A percentile compares a stretch with the other conserved stretches of the same genome.
These are phyloP conservation scores for Silene coronaria DNA, from an alignment of 179 eudicot species.

Conservation along the genomic window DNA sequence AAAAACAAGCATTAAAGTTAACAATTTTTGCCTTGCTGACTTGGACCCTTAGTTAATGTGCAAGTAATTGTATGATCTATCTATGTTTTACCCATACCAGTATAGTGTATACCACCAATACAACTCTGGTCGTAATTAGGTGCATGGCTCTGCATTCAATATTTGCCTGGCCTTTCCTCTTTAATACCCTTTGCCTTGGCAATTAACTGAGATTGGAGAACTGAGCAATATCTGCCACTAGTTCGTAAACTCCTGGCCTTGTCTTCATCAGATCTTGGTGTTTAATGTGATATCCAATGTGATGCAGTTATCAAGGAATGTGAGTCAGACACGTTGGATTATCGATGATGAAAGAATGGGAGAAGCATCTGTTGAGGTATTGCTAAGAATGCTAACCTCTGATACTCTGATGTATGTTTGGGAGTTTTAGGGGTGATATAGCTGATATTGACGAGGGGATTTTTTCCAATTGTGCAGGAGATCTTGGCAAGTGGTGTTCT, in stretches of 20 bases:
- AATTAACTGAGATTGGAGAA: neutral
- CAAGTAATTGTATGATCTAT: neutral
- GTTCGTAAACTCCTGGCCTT: neutral
- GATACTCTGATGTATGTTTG: neutral
- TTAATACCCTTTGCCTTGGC: neutral
- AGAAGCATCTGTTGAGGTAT: constrained; percentile 96
- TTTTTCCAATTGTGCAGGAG: constrained; percentile 48
- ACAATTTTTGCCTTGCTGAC: neutral
- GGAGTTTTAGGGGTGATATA: constrained; percentile 12
- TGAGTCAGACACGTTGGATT: constrained; percentile 94
- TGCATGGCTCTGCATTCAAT: neutral
- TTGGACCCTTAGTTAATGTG: neutral
- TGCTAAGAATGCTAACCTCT: constrained; percentile 19
- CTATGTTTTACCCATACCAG: neutral
- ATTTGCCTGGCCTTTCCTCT: neutral
- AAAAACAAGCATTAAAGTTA: neutral
- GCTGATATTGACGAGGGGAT: neutral
- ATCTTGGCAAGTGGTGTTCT: constrained; percentile 62
- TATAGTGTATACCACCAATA: neutral
- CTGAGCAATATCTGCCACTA: constrained; percentile 5
- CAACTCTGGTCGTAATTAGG: neutral
- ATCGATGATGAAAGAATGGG: constrained; percentile 98
- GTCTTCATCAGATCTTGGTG: neutral
- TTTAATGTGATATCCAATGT: constrained; percentile 15
- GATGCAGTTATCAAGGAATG: constrained; percentile 85